A percentile compares a stretch with the other conserved stretches of the same genome.
Conservation (phyloP, 2,329 filamentous ascomycete species). For the Fusarium sp. region DNA sequence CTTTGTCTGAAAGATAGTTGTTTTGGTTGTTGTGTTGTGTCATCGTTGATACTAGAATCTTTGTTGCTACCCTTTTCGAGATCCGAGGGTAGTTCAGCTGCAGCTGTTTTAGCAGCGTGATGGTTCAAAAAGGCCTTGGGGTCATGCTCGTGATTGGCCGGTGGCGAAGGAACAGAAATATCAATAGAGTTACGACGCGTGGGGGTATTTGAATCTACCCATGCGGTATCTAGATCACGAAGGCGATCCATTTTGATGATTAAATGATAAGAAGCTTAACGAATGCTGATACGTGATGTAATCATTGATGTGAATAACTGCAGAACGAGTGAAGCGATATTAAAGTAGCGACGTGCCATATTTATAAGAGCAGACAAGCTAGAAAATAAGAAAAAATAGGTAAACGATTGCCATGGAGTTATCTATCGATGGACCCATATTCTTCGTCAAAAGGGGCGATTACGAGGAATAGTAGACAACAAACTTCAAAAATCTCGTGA, state of each 20-base stretch:
- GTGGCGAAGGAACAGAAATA: slow-evolving; percentile 18
- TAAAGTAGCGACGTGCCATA: slow-evolving; percentile 6
- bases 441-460: slow-evolving; percentile 35
- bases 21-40: slow-evolving; percentile 22
- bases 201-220: slow-evolving; percentile 45
- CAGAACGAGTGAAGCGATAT: background rate
- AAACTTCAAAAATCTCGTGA: slow-evolving; percentile 39
- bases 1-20: slow-evolving; percentile 58
- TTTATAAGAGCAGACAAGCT: slow-evolving; percentile 17
- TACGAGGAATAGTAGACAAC: slow-evolving; percentile 39
- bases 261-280: background rate
- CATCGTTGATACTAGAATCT: background rate
- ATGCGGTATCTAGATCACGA: slow-evolving; percentile 38
- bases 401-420: background rate
- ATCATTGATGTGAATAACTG: slow-evolving; percentile 3
- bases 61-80: slow-evolving; percentile 25
- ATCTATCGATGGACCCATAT: slow-evolving; percentile 13
- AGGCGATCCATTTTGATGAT: slow-evolving; percentile 36
- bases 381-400: background rate
- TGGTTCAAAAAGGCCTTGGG: slow-evolving; percentile 26
- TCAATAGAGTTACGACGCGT: slow-evolving; percentile 44
- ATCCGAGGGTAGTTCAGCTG: slow-evolving; percentile 10
- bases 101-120: slow-evolving; percentile 3
- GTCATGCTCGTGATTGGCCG: slow-evolving; percentile 21
- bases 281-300: slow-evolving; percentile 19